Evolutionary conservation across 768 basidiomycete genomes (phyloP).

Genomic region (Tylopilus sp.): DNA sequence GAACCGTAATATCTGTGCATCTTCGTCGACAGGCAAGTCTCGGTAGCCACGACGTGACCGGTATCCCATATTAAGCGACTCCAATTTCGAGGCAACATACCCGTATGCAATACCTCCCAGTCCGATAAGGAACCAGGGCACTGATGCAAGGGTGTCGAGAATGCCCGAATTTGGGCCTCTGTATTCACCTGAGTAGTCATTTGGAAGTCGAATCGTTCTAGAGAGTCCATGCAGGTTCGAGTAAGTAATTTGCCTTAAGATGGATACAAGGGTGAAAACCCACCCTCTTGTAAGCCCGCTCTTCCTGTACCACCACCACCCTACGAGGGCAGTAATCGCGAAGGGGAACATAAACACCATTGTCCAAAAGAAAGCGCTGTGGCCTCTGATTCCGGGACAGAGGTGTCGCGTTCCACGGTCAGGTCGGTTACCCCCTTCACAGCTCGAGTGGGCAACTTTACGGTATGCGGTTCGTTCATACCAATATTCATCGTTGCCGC

Average conservation of each 20-base stretch:
- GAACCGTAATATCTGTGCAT: slow-evolving; percentile 81
- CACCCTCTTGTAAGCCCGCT: slow-evolving; percentile 76
- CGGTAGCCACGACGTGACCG: slow-evolving; percentile 64
- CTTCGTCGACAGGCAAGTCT: slow-evolving; percentile 79
- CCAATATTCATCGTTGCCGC: slow-evolving; percentile 72
- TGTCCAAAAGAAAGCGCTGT: slow-evolving; percentile 81
- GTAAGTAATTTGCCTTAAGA: neutral
- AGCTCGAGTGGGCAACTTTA: slow-evolving; percentile 85
- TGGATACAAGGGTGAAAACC: slow-evolving; percentile 31
- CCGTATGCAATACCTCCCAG: slow-evolving; percentile 71
- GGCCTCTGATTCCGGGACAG: slow-evolving; percentile 79
- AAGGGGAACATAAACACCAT: slow-evolving; percentile 75
- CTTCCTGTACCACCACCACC: slow-evolving; percentile 76
- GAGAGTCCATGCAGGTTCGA: slow-evolving; percentile 4
- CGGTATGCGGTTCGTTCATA: slow-evolving; percentile 92
- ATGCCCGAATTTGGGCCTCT: slow-evolving; percentile 41
- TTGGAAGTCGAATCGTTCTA: slow-evolving; percentile 78
- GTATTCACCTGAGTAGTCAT: slow-evolving; percentile 34
- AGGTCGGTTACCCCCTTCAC: slow-evolving; percentile 74
- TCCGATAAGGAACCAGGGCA: slow-evolving; percentile 89
- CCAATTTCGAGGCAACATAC: slow-evolving; percentile 50
- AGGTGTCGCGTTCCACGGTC: slow-evolving; percentile 71
- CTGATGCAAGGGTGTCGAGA: slow-evolving; percentile 74
- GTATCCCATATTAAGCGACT: slow-evolving; percentile 36
- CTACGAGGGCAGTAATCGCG: slow-evolving; percentile 68